Evolutionary conservation across 176 grass and related monocot genomes (phyloP), one percentile per base, ranked within the genome.

Genomic region (Juncus effusus): DNA sequence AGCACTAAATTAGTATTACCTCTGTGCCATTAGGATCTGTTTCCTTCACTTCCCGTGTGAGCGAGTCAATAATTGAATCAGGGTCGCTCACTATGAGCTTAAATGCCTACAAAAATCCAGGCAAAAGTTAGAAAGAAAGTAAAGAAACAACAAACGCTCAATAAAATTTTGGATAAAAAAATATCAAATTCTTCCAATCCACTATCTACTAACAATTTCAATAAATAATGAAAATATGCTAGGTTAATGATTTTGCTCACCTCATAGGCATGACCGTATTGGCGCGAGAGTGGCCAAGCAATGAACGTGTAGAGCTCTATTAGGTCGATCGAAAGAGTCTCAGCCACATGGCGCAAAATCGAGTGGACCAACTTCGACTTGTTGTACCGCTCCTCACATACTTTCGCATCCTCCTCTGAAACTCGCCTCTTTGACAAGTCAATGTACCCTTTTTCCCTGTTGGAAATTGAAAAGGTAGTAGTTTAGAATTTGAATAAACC

Each of bases 361-460:
- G 80, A 95, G 80, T 95, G 90, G 14, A 95, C 90, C 38, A 95
- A 80, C 78, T 78, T 95, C 67, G 81, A 86, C 67, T 87, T 95
- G 81, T 95, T 86, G 78, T 95, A 90, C 62, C 84, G 78, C 59
- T 90, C 82, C 81, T 95, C 78, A 75, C 90, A 95, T 61, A 55
- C 62, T 49, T 74, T 71, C 6, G 81, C 83, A 73, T 88, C 88
- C 79, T 96, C 85, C 74, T 91, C 85, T 10, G 87, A 86, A 61
- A 96, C 82, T 0, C 79, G 65, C 14, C 87, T 87, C 82, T 96
- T 96, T 51, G 87, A 91, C 12, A 90, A 83, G 13, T 90, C 80
- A 67, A 95, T 84, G 63, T 89, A 86, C 14, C 86, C 86, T 67
- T 95, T 90, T 36, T 95, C 90, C 13, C 83, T 83, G 19, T 54